Percentiles rank a stretch among this genome's conserved stretches.
These are phyloP conservation scores for Takashimella tepidaria DNA, from an alignment of 1,284 basidiomycete genomes.

Conservation along the genomic window DNA sequence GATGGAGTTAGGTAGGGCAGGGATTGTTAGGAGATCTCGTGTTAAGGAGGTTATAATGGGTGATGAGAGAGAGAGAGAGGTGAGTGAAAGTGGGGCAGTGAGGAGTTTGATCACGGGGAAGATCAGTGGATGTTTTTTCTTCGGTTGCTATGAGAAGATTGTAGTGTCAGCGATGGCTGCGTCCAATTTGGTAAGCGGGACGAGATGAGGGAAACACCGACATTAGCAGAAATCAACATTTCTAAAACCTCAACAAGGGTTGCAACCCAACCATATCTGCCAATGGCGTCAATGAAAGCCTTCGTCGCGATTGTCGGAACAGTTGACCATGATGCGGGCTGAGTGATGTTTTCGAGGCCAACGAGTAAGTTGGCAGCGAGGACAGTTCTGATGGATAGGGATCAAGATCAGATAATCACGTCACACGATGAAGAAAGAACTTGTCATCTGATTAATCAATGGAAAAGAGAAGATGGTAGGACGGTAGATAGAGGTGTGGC, in stretches of 20 bases:
- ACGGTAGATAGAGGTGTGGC: not conserved
- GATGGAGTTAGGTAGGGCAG: constrained; percentile 37
- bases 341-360: constrained; percentile 17
- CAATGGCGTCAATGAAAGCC: constrained; percentile 16
- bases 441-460: too few relatives aligned
- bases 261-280: constrained; percentile 29
- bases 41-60: constrained; percentile 29
- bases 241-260: constrained; percentile 22
- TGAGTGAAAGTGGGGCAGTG: constrained; percentile 29
- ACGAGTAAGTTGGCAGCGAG: constrained; percentile 9
- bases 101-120: constrained; percentile 33
- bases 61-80: constrained; percentile 8
- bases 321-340: constrained; percentile 12
- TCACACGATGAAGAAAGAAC: too few relatives aligned
- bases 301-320: not conserved
- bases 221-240: constrained; percentile 27
- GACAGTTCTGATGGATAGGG: constrained; percentile 20
- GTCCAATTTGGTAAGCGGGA: not conserved
- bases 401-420: too few relatives aligned
- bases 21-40: constrained; percentile 39
- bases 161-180: not conserved
- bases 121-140: constrained; percentile 41
- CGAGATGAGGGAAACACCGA: constrained; percentile 15
- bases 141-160: constrained; percentile 24
- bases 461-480: too few relatives aligned